Evolutionary conservation across 2,329 filamentous ascomycete genomes (phyloP).

Genomic region (Alternaria triticina): DNA sequence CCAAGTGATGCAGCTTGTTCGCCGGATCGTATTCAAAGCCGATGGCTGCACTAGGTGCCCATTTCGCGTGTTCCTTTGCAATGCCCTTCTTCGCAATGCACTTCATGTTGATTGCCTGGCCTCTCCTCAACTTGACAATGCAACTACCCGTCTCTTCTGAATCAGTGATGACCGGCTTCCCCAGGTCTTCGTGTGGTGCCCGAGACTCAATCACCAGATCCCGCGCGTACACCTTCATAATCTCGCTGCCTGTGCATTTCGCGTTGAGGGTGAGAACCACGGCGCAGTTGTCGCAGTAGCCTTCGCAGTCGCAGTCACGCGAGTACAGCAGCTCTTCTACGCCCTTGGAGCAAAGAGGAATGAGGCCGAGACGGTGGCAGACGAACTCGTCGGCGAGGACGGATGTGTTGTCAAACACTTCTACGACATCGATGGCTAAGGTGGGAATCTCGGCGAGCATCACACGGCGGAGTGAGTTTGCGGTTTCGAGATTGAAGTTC

Average conservation of each 20-base stretch:
- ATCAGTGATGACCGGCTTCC: constrained; percentile 83
- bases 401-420: constrained; percentile 92
- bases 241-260: constrained; percentile 81
- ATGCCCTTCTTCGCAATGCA: constrained; percentile 99
- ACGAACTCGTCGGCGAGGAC: constrained; percentile 97
- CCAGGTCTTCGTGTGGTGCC: constrained; percentile 75
- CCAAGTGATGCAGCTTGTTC: constrained; percentile 91
- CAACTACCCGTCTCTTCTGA: constrained; percentile 80
- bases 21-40: constrained; percentile 98
- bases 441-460: constrained; percentile 95
- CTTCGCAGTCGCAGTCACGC: constrained; percentile 95
- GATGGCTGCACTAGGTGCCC: constrained; percentile 89
- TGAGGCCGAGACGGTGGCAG: constrained; percentile 86
- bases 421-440: constrained; percentile 91
- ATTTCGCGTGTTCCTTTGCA: constrained; percentile 98
- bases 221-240: constrained; percentile 92
- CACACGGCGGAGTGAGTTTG: constrained; percentile 88
- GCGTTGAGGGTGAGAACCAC: constrained; percentile 85
- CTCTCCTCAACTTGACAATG: constrained; percentile 87
- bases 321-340: constrained; percentile 84
- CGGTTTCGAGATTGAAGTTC: constrained; percentile 87
- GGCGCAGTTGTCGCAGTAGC: constrained; percentile 90
- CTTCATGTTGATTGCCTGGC: constrained; percentile 86
- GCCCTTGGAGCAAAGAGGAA: constrained; percentile 84
- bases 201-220: constrained; percentile 78